Base-by-base conservation (phyloP, 1,139 yeast genomes). In the Yamadazyma triangularis region DNA sequence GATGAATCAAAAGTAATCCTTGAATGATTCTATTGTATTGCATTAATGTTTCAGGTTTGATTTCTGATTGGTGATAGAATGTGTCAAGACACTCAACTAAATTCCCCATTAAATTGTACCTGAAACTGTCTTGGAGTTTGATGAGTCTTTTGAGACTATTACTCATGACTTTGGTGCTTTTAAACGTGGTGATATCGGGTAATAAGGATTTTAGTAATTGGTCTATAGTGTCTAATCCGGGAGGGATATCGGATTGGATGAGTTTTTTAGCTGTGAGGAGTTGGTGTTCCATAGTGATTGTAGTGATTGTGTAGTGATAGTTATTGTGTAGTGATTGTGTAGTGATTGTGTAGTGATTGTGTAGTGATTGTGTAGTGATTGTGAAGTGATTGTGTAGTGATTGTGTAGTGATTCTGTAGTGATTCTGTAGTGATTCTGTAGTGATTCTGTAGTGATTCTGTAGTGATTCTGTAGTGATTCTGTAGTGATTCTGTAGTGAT, bases 1-100 rank as follows among this genome's bases (percentile, higher is more conserved):
- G 71, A 47, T 83, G 93, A 7, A 82, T 37, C 31, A 83, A 56
- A 15, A 83, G 58, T 8, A 77, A 51, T 0, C 91, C 93, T 42
- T 80, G 86, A 5, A 81, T 52, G 2, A 73, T 55, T 25, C 69
- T 65, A 35, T 77, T 64, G 32, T 58, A 53, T 13, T 42, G 51
- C 4, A 58, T 42, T 2, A 57, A 29, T 8, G 37, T 21, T 1
- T 35, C 33, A 2, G 24, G 23, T 10, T 39, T 34, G 11, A 43
- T 25, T 0, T 26, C 25, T 3, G 29, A 31, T 10, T 41, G 28
- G 1, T 38, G 35, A 26, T 41, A 33, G 3, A 53, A 26, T n/a
- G 35, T 33, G 24, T 40, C 46, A 36, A 61, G 56, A 23, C 50
- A 44, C 24, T 43, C 47, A 4, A 68, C 44, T 30, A 76, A 45